Percentiles rank a stretch among this genome's conserved stretches.
Evolutionary conservation across 1,284 basidiomycete genomes (phyloP).

Genomic region (Malassezia pachydermatis): DNA sequence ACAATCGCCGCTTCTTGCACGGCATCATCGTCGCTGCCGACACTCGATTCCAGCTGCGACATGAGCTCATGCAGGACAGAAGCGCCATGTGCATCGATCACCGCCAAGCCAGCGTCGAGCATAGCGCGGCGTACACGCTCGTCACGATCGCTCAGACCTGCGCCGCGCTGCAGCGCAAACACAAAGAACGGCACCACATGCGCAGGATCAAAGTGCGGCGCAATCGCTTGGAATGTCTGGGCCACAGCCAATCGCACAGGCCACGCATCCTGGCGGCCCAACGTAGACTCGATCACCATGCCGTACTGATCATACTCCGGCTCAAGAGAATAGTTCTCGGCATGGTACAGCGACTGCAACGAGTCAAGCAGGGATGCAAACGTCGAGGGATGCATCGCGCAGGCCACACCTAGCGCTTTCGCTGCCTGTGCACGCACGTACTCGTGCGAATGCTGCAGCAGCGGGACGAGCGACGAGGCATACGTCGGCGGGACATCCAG

Average conservation of each 20-base stretch:
- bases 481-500: slow-evolving; percentile 73
- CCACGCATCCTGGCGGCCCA: slow-evolving; percentile 91
- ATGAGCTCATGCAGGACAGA: slow-evolving; percentile 67
- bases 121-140: slow-evolving; percentile 74
- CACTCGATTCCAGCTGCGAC: slow-evolving; percentile 69
- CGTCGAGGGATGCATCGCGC: slow-evolving; percentile 64
- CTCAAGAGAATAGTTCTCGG: slow-evolving; percentile 75
- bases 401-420: slow-evolving; percentile 65
- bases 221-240: slow-evolving; percentile 60
- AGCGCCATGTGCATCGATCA: slow-evolving; percentile 76
- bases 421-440: slow-evolving; percentile 73
- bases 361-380: slow-evolving; percentile 53
- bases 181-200: slow-evolving; percentile 71
- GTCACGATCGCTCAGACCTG: slow-evolving; percentile 77
- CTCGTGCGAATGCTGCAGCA: slow-evolving; percentile 66
- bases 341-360: slow-evolving; percentile 67
- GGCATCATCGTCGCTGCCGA: slow-evolving; percentile 49
- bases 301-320: slow-evolving; percentile 54
- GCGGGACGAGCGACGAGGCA: slow-evolving; percentile 58
- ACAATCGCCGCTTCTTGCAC: slow-evolving; percentile 90
- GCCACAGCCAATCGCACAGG: slow-evolving; percentile 69
- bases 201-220: slow-evolving; percentile 59
- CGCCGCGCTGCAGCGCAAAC: slow-evolving; percentile 67
- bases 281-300: slow-evolving; percentile 79
- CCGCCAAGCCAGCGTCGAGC: slow-evolving; percentile 69